Evolutionary conservation across 2,329 filamentous ascomycete genomes (phyloP).

Genomic region (Raffaelea albimanens): DNA sequence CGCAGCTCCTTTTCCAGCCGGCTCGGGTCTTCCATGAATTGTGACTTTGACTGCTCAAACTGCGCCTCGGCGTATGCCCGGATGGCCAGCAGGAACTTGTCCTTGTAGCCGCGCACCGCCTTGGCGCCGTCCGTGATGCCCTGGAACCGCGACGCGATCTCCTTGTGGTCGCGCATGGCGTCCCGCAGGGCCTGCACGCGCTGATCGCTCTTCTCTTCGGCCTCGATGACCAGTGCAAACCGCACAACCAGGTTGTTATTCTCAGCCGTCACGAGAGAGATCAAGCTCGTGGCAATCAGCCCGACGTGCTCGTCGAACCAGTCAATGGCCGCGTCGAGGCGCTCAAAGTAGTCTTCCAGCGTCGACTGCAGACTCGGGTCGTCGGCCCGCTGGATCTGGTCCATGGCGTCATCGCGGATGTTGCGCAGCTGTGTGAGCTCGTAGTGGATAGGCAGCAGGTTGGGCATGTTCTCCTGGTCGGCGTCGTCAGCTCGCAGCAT

Average conservation of each 20-base stretch:
- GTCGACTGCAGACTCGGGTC: constrained; percentile 70
- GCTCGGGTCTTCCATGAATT: constrained; percentile 75
- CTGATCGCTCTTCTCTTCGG: constrained; percentile 93
- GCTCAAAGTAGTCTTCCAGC: constrained; percentile 79
- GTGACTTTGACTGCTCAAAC: constrained; percentile 60
- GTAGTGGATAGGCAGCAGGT: constrained; percentile 82
- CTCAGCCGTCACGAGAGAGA: constrained; percentile 74
- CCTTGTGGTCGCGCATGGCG: constrained; percentile 89
- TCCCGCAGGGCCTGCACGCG: constrained; percentile 86
- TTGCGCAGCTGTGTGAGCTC: constrained; percentile 86
- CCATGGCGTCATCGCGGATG: constrained; percentile 91
- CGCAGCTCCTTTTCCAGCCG: constrained; percentile 78
- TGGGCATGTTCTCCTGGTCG: constrained; percentile 83
- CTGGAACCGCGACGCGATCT: constrained; percentile 87
- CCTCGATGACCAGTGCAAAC: constrained; percentile 83
- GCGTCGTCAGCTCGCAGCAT: constrained; percentile 77
- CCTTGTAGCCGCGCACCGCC: constrained; percentile 89
- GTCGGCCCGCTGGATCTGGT: constrained; percentile 76
- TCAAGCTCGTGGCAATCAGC: constrained; percentile 78
- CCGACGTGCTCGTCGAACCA: constrained; percentile 96
- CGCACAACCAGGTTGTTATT: constrained; percentile 86
- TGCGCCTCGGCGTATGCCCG: constrained; percentile 62
- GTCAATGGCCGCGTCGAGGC: constrained; percentile 77
- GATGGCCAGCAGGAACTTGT: constrained; percentile 82
- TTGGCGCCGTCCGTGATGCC: constrained; percentile 91